Evolutionary conservation across 2,329 filamentous ascomycete genomes (phyloP), one percentile per base, ranked within the genome.

Genomic region (Taxawa tesnikishii): DNA sequence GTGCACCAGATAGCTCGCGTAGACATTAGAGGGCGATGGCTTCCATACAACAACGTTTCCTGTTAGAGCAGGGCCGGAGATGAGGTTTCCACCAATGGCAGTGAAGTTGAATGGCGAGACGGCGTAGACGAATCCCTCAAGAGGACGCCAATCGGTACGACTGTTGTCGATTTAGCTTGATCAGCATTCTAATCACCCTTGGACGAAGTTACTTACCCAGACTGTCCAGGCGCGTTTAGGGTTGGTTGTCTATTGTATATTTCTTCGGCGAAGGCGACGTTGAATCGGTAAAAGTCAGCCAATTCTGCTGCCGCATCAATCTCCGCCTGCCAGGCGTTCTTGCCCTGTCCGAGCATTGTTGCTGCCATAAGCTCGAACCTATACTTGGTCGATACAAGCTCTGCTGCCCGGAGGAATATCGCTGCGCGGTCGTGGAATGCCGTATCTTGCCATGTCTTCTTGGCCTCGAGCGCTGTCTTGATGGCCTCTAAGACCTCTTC

Each of bases 21-120:
- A 51, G 8, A 60, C 44, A 9, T 43, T 44, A 4, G 41, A 46
- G 2, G 50, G 49, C 2, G 55, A 54, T 6, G 58, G 58, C 41
- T 62, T 62, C 58, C 58, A 62, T 14, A 62, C 17, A 0, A 62
- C 55, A 1, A 61, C 58, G 17, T 62, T 62, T 2, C 59, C 59
- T 34, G 62, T 36, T 1, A 62, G 31, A 0, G 53, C 50, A 10
- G 59, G 55, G 0, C 43, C 51, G 4, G 47, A 50, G 7, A 59
- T 41, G 2, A 62, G 44, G 27, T 49, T 58, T 3, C 46, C 58
- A 8, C 51, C 58, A 12, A 62, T 47, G 1, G 58, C 59, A 0
- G 58, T 60, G 33, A 62, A 62, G 45, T 62, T 62, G 45, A 62
- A 62, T 3, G 58, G 58, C 0, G 56, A 53, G 3, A 62, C 42